Evolutionary conservation across 2,329 filamentous ascomycete species (phyloP), one percentile per base, ranked within the genome.

Genomic region (Fusarium devonianum): DNA sequence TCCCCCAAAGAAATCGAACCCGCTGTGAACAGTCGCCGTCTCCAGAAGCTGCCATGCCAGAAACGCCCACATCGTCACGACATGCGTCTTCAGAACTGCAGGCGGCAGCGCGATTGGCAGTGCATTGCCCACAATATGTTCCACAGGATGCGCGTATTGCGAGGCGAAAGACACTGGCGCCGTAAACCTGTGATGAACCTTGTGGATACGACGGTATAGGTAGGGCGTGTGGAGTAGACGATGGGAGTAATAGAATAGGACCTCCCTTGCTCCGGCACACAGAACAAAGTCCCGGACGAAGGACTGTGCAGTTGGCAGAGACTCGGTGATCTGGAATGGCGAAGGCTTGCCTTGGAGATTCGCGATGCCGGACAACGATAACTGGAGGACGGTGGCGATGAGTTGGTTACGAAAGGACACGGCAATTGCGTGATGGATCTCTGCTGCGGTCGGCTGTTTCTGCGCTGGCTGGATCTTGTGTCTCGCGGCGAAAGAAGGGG

Each of bases 131-230:
- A 81, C 46, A 3, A 84, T 51, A 58, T 83, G 79, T 66, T 84
- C 82, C n/a, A 79, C 49, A 0, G 80, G 80, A 56, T 83, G 81
- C 0, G 80, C 79, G 56, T 81, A 84, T 56, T 84, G 78, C 2
- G 81, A 78, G 0, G 81, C 73, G 5, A 84, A 71, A 0, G 79
- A 76, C 3, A 85, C 75, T 0, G 81, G 81, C 2, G 81, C 79
- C 0, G 75, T 79, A 69, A 83, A 84, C 17, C 69, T 69, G 68
- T 84, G 82, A 59, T 85, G 82, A 16, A 70, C 70, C 56, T 83
- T 83, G 70, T 84, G 82, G 49, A 84, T 75, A 22, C 67, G 67
- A 9, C 66, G 66, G 69, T 84, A 84, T 5, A 82, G 63, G 5
- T 55, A 64, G 0, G 74, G 78, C 5, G 70, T 62, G 66, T 84